Evolutionary conservation across 2,329 filamentous ascomycete species (phyloP), one percentile per base, ranked within the genome.

Genomic region (Colletotrichum scovillei): DNA sequence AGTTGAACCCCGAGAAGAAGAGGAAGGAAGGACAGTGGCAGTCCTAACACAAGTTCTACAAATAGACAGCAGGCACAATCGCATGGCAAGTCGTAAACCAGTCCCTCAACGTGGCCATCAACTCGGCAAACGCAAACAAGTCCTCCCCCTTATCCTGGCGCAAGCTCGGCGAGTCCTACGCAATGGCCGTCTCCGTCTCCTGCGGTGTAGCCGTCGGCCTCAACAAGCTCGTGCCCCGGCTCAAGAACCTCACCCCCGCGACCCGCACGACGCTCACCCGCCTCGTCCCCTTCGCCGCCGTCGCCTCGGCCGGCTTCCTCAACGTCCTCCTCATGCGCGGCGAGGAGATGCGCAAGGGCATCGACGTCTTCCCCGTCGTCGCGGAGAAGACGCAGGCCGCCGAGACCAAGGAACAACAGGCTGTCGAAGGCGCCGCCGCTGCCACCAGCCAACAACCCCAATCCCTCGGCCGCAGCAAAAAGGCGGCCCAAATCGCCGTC

Each of bases 301-400:
- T 99, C 12, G 96, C 96, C 35, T 94, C 92, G 72, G 97, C 97
- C 4, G 95, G 95, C 79, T 95, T 92, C 1, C 88, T 99, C 75
- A 99, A 99, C 83, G 97, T 98, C 30, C 97, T 98, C 84, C 90
- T 99, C 68, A 99, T 99, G 97, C 94, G 97, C 73, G 93, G 95
- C 75, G 96, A 98, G 83, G 97, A 99, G 86, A 98, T 99, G 78
- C 90, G 94, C 79, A 91, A 90, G 74, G 97, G 97, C 65, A 99
- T 99, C 79, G 94, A 98, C 82, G 91, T 99, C 49, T 98, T 93
- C 83, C 95, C 95, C 1, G 92, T 95, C 7, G 88, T 95, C 12
- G 92, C 92, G 2, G 92, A 92, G 5, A 88, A 88, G 19, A 92
- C 95, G 80, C 32, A 35, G 32, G 32, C 32, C 32, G 94, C 92